Percentiles rank a stretch among this genome's conserved stretches.
Evolutionary conservation across 305 asterid genomes (phyloP).

Genomic region (Andrographis paniculata): DNA sequence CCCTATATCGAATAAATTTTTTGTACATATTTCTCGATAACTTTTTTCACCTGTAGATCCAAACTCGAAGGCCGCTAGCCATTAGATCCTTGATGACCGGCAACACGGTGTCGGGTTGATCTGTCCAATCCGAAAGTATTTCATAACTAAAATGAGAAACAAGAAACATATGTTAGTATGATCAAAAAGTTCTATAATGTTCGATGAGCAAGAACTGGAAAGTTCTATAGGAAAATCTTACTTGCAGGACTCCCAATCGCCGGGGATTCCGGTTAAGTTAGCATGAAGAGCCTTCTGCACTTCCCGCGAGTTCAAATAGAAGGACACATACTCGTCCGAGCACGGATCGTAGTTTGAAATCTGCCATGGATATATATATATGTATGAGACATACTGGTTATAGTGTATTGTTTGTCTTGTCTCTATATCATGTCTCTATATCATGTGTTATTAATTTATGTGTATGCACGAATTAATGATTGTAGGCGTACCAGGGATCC

Average conservation of each 20-base stretch:
- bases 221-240: slow-evolving; percentile 10
- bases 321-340: slow-evolving; percentile 22
- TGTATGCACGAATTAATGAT: no score
- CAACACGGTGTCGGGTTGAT: slow-evolving; percentile 27
- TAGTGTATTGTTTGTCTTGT: no score
- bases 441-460: no score
- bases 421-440: no score
- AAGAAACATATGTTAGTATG: neutral
- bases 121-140: slow-evolving; percentile 15
- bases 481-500: no score
- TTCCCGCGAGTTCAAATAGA: slow-evolving; percentile 34
- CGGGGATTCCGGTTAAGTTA: slow-evolving; percentile 25
- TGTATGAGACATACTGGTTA: no score
- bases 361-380: no score
- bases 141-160: neutral
- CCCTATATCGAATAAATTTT: no score
- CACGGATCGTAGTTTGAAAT: no score
- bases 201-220: no score
- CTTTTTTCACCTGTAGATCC: slow-evolving; percentile 42
- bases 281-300: slow-evolving; percentile 47
- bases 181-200: neutral
- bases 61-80: slow-evolving; percentile 40
- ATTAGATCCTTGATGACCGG: slow-evolving; percentile 37
- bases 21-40: no score
- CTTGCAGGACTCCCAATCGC: slow-evolving; percentile 40